Evolutionary conservation across 2,329 filamentous ascomycete species (phyloP), one percentile per base, ranked within the genome.

Genomic region (Aureobasidium sp.): DNA sequence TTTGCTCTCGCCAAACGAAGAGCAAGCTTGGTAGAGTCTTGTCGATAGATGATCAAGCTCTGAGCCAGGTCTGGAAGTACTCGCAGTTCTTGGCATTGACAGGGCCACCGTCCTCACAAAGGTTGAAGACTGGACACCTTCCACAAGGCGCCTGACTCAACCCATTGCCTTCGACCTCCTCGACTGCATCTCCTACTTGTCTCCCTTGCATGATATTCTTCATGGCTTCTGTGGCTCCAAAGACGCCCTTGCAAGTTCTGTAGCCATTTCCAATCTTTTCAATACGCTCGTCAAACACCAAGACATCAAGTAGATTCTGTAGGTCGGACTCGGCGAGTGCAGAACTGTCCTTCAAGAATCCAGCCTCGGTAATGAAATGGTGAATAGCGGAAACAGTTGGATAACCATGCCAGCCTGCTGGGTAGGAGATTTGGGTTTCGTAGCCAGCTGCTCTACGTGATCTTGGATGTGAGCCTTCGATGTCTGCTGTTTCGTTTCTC

Each of bases 141-240:
- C 93, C 92, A 74, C 94, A 99, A 0, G 94, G 94, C 2, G 88
- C 87, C 73, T 97, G 91, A 1, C 90, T 95, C 67, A 93, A 85
- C 3, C 89, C 89, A 68, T 92, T 96, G 67, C 81, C 78, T 36
- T 65, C 74, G n/a, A 77, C 79, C 17, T 78, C 70, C 5, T 75
- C 77, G 42, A 78, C 74, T 4, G 75, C 70, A 32, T 73, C 70
- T 62, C 67, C 66, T 42, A 47, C 44, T 36, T 39, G 66, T 64
- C 52, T 63, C 64, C 20, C 62, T 44, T 23, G 64, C 46, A 57
- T 60, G 27, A 61, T 63, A 13, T 47, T 63, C 32, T 62, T 65
- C 61, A 62, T 62, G 12, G 56, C 57, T 13, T 63, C 64, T 56
- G 66, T 69, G 66, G 55, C 56, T 12, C 56, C 65, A 23, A 66